Base-by-base conservation (phyloP, 257 asterid genomes). In the Nicotiana tomentosiformis region DNA sequence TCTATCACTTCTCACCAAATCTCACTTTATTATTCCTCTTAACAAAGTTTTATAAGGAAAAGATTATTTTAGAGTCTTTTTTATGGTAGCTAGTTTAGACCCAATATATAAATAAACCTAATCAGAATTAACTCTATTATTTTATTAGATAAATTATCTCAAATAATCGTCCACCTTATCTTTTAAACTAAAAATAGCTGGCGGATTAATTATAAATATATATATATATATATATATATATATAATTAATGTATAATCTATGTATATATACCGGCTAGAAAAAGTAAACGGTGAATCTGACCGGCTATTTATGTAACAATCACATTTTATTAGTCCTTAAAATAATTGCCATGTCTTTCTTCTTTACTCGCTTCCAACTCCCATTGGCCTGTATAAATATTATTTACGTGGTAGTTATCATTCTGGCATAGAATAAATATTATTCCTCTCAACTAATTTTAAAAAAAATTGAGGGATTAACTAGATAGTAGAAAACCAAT, bases 1-100 rank as follows among this genome's bases (percentile, higher is more conserved):
- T 89, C 84, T 78, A 82, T 84, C 82, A 93, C 89, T 84, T 86
- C 91, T 78, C 88, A 90, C 91, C 96, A 90, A 91, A 90, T 86
- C 86, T 82, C 78, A 15, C n/a, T 80, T 82, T 12, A 62, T 86
- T 80, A 78, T 61, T 81, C 18, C 51, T 37, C 15, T 55, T 12
- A 39, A 37, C 33, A 33, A 30, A 18, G 15, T 46, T 49, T 68
- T 70, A 33, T 77, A 51, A 57, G 58, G 5, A 37, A 70, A 62
- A 49, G 15, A 74, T 0, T 61, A 61, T 26, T 29, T 65, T 29
- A 11, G 37, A 29, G 65, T 58, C 4, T n/a, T 58, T 7, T 17
- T n/a, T 58, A 17, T n/a, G 64, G 10, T 18, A 58, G 56, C 11
- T 2, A 37, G 14, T 66, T 32, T 67, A 33, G 37, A 30, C 53